Conservation (phyloP, 345 rosid genomes). For the Xanthoceras sorbifolium region DNA sequence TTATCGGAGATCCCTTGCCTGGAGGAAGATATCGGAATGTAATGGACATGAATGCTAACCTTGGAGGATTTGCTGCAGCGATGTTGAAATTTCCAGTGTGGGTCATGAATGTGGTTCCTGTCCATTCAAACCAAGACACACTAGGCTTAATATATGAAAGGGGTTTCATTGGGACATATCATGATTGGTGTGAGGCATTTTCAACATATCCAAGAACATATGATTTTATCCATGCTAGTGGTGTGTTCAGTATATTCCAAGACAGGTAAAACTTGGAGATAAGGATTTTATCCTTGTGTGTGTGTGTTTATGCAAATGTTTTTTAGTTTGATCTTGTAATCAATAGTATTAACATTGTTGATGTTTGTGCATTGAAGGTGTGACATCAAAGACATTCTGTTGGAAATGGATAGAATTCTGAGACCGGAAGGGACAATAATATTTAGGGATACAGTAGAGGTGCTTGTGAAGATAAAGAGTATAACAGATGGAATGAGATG, state of each 20-base stretch:
- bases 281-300: conserved; percentile 10
- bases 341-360: conserved; percentile 7
- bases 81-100: conserved; percentile 72
- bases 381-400: conserved; percentile 67
- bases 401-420: conserved; percentile 95
- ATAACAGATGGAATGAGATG: conserved; percentile 87
- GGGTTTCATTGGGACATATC: conserved; percentile 84
- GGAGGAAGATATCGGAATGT: conserved; percentile 82
- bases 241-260: conserved; percentile 76
- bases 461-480: conserved; percentile 66
- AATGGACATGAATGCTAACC: conserved; percentile 93
- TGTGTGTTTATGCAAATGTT: neutral
- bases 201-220: conserved; percentile 98
- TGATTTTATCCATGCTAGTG: conserved; percentile 87
- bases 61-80: conserved; percentile 90
- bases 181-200: conserved; percentile 97
- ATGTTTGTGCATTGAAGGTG: conserved; percentile 52
- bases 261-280: conserved; percentile 53
- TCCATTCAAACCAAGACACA: conserved; percentile 66
- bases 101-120: conserved; percentile 95
- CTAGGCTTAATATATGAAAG: conserved; percentile 80
- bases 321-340: neutral
- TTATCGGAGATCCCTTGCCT: conserved; percentile 45
- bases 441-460: conserved; percentile 88
- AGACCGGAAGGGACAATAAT: conserved; percentile 97